These are phyloP conservation scores for Myrica gale DNA, from an alignment of 306 rosid species.

Conservation along the genomic window DNA sequence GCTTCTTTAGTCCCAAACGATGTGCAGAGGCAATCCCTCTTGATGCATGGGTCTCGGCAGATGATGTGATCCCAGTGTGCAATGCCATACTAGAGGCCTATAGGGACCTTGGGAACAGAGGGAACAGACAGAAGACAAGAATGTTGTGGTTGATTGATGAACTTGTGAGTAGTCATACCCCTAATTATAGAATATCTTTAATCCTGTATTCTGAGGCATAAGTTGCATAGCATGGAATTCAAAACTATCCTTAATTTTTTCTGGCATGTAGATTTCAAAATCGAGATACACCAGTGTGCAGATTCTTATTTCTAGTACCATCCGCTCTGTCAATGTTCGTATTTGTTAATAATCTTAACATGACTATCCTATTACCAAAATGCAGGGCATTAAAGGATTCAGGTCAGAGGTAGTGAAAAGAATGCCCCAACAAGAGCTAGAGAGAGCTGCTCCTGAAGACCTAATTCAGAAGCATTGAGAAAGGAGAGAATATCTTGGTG, in stretches of 20 bases:
- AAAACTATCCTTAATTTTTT: too few species aligned
- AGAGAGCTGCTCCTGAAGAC: conserved; percentile 71
- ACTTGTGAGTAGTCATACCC: conserved; percentile 46
- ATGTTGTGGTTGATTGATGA: conserved; percentile 99
- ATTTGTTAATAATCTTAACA: neutral
- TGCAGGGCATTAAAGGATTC: conserved; percentile 89
- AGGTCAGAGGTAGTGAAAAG: conserved; percentile 86
- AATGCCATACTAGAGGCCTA: conserved; percentile 77
- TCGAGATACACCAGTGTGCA: neutral
- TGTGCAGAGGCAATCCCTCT: conserved; percentile 90
- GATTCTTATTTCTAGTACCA: neutral
- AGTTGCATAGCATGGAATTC: too few species aligned
- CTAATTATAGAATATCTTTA: neutral
- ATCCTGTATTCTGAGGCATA: too few species aligned
- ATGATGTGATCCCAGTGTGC: conserved; percentile 70
- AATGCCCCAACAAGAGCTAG: conserved; percentile 61
- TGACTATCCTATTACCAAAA: neutral
- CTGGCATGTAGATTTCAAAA: neutral
- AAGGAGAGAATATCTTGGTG: conserved; percentile 83
- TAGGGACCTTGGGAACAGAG: conserved; percentile 89
- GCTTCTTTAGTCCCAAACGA: conserved; percentile 88
- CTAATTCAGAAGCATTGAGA: conserved; percentile 68
- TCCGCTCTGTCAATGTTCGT: neutral
- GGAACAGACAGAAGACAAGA: conserved; percentile 83
- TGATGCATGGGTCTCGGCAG: conserved; percentile 92